phyloP scores from a whole-genome alignment of 176 grass and related monocot genomes.

The Paspalum notatum region DNA sequence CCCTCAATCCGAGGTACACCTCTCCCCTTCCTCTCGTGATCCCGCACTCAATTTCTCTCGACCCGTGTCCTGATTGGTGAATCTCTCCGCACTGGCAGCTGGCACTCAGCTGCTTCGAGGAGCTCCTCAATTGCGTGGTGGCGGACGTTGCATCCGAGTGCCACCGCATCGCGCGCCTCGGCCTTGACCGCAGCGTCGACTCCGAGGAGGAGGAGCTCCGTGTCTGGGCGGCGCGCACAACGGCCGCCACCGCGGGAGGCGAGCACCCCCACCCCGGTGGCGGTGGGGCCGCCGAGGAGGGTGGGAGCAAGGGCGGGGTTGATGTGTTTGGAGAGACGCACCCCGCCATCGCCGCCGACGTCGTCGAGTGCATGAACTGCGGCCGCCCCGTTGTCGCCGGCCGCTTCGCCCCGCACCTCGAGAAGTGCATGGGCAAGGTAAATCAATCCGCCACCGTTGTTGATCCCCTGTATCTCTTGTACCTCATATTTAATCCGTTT shows the following conservation, averaged over 20 bases:
- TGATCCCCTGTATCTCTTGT: background rate
- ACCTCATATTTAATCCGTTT: background rate
- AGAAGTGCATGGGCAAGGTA: slow-evolving; percentile 99
- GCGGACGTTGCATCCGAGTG: slow-evolving; percentile 91
- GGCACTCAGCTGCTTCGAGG: slow-evolving; percentile 71
- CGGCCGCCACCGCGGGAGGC: slow-evolving; percentile 24
- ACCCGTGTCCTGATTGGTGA: background rate
- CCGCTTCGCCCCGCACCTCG: slow-evolving; percentile 92
- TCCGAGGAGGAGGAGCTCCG: slow-evolving; percentile 90
- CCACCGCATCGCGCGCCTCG: slow-evolving; percentile 92
- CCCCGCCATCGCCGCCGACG: slow-evolving; percentile 73
- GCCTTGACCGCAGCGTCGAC: slow-evolving; percentile 87
- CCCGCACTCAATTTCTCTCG: background rate
- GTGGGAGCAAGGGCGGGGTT: slow-evolving; percentile 68
- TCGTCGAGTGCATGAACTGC: slow-evolving; percentile 93
- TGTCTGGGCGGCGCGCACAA: slow-evolving; percentile 57
- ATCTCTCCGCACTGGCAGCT: slow-evolving; percentile 43
- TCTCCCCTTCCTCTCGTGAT: background rate
- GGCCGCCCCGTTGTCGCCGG: slow-evolving; percentile 73
- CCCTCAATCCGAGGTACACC: slow-evolving; percentile 68
- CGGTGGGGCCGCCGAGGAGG: slow-evolving; percentile 47
- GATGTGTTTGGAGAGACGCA: slow-evolving; percentile 88
- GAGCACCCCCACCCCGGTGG: slow-evolving; percentile 21
- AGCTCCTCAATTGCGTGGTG: slow-evolving; percentile 82
- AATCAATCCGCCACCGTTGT: slow-evolving; percentile 1